Base-by-base conservation (phyloP, 225 moss, liverwort and hornwort species). In the Lunularia cruciata region DNA sequence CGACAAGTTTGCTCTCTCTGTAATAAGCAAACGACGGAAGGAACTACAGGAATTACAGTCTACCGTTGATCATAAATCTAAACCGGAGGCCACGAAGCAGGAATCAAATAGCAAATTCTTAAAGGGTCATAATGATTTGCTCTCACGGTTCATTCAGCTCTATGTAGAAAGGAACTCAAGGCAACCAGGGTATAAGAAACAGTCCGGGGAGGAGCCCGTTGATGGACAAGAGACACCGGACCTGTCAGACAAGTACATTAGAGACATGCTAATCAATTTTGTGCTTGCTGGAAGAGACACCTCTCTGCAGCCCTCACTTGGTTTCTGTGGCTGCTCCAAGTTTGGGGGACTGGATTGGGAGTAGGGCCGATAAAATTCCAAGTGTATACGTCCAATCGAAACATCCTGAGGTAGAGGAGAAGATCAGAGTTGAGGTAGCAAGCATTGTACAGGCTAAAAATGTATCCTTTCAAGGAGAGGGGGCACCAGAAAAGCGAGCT, bases 231-330 rank as follows among this genome's bases (percentile, higher is more conserved):
- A 45, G 9, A 69, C 83, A 67, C 63, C n/a, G 8, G 18, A 37
- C 38, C 72, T 78, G 2, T 76, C 76, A 33, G 65, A 3, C 0
- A n/a, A 30, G 1, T 78, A 84, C 34, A 36, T 86, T 10, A 47
- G 86, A 28, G 83, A 86, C 30, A 38, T 78, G 27, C n/a, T 82
- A 42, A 16, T 83, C 28, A 86, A 83, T 39, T 83, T 86, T 32
- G 66, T 83, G 14, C 58, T 86, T 3, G 86, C 81, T 19, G 86
- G 86, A 15, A 69, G 81, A 2, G 86, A 86, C 76, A 83, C 83
- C 5, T 70, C 76, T 69, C 78, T 18, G 22, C 70, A 22, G 72
- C 78, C 27, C 58, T 86, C 20, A 65, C 72, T 28, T 83, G 83
- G 83, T 76, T 81, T 31, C 52, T 86, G 5, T 78, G 77, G 57